Evolutionary conservation across 805 yeast species (phyloP), one percentile per base, ranked within the genome.

Genomic region (Ogataea methylovora): DNA sequence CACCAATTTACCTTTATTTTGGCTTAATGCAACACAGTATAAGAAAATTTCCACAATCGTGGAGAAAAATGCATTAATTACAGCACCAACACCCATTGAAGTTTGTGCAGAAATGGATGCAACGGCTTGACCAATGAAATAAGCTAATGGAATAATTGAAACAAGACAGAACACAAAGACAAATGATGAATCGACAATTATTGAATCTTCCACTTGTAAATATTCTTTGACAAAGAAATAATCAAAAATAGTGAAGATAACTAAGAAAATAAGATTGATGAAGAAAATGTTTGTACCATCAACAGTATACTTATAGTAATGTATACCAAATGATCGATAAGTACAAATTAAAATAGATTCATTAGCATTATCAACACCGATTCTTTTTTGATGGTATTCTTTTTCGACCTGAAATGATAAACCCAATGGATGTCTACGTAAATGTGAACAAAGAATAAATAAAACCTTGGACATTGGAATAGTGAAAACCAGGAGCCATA

Each of bases 31-130:
- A 15, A 90, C 95, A 58, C 95, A 81, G 56, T 92, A 92, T 32
- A 90, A 63, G 56, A 80, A 92, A 8, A 92, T 83, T 55, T 92
- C 98, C 6, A 92, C 97, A 32, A 92, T 72, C 0, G 98, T 88
- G 2, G 97, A 88, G 67, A 92, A 92, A 51, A 92, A 90, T 1
- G 98, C 98, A 56, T 92, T 92, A 48, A 92, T 87, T 0, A 88
- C 96, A 1, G 98, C 98, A 64, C 97, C 97, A 39, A 92, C 78
- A 20, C 97, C 97, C 98, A 92, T 92, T 0, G 97, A 88, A 1
- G 97, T 85, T 61, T 92, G 98, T 0, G 98, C 97, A 6, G 95
- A 84, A 39, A 92, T 92, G 2, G 97, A 88, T 0, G 98, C 98
- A n/a, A 92, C 98, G 5, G 97, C 97, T 58, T 90, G 97, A 4